phyloP scores from a whole-genome alignment of 2,329 filamentous ascomycete species.

The Phoma herbarum region DNA sequence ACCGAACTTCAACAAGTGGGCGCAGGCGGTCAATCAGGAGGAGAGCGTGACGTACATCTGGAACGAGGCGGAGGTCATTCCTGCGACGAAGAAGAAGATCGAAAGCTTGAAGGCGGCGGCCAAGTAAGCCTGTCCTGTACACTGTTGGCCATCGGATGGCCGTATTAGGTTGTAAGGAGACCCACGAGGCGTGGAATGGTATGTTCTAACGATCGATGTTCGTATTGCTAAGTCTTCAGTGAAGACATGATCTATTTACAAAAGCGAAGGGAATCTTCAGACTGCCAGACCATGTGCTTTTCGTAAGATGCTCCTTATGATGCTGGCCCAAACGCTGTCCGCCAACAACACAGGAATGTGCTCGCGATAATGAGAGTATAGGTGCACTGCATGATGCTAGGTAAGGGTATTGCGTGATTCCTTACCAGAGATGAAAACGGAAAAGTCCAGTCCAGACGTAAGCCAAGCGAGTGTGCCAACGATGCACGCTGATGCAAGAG shows the following conservation, averaged over 20 bases:
- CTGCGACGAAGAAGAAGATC: conserved; percentile 33
- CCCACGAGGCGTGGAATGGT: background rate
- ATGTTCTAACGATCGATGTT: background rate
- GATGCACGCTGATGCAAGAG: conserved; percentile 4
- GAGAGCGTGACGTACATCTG: conserved; percentile 67
- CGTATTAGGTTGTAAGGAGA: background rate
- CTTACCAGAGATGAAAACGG: background rate
- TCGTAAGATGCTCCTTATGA: conserved; percentile 3
- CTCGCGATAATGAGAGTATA: too few relatives aligned
- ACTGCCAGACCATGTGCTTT: conserved; percentile 5
- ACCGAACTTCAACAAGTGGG: conserved; percentile 76
- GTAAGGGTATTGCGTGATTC: background rate
- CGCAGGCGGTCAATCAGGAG: conserved; percentile 65
- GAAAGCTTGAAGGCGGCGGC: conserved; percentile 37
- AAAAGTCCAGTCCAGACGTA: background rate
- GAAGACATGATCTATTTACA: conserved; percentile 6
- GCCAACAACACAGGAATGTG: background rate
- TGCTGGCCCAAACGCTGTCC: background rate
- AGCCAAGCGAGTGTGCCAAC: background rate
- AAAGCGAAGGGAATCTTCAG: background rate
- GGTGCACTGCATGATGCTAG: background rate
- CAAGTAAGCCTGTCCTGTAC: conserved; percentile 20
- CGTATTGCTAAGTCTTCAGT: background rate
- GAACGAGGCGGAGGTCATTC: conserved; percentile 41
- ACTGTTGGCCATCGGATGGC: background rate